Percentiles rank a stretch among this genome's conserved stretches.
Evolutionary conservation across 352 stramenopile species (phyloP).

Genomic region (Globisporangium cylindrosporum): DNA sequence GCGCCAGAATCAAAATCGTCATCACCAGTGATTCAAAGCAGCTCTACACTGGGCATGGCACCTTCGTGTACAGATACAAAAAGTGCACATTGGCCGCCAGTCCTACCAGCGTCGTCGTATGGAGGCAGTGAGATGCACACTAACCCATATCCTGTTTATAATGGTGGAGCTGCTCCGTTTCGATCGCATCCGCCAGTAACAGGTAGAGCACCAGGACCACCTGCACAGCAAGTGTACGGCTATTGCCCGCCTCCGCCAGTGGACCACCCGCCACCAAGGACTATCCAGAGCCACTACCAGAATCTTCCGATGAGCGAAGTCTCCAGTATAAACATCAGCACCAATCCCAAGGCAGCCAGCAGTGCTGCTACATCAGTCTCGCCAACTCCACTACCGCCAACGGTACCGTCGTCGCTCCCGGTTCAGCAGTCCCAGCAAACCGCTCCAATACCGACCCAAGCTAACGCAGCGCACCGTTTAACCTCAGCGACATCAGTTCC

Average conservation of each 20-base stretch:
- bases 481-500: too few relatives aligned
- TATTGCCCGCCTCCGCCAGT: constrained; percentile 4
- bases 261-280: background rate
- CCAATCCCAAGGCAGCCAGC: background rate
- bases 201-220: background rate
- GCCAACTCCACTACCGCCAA: background rate
- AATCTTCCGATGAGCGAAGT: background rate
- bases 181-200: background rate
- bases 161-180: background rate
- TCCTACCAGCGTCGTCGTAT: background rate
- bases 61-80: background rate
- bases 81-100: background rate
- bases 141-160: too few relatives aligned
- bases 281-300: background rate
- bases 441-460: background rate
- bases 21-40: background rate
- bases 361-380: background rate
- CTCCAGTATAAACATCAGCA: background rate
- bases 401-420: background rate
- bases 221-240: background rate
- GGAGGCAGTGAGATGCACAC: background rate
- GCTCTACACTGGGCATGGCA: background rate
- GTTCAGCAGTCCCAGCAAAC: background rate
- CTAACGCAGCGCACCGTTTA: background rate
- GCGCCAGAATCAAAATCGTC: background rate